Base-by-base conservation (phyloP, 2,329 filamentous ascomycete species). In the Colletotrichum filicis region DNA sequence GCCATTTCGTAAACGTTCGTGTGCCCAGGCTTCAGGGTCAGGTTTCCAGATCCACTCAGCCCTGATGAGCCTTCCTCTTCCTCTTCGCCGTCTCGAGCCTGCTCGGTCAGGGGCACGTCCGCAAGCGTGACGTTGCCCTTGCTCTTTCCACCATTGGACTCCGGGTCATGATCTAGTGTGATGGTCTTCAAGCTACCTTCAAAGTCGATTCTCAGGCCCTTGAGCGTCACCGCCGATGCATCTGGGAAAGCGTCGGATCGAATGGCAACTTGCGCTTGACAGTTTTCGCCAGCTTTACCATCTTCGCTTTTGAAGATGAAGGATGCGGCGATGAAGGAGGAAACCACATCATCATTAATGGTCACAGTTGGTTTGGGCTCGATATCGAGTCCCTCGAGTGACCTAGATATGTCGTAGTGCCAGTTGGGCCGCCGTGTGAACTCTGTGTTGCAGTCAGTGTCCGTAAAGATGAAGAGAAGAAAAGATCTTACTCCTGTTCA, bases 1-100 rank as follows among this genome's bases (percentile, higher is more conserved):
- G 88, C 89, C 77, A 98, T 87, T 76, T 93, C 90, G 74, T 94
- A 92, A 1, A 95, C 89, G 66, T 89, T 91, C 9, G 88, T 93
- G 74, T 93, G 89, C 0, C 91, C 91, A 16, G 95, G 89, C 12
- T 83, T 81, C 56, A 98, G 82, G 0, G 87, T 90, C 67, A 98
- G 82, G 79, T 95, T 87, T 68, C 42, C 69, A 55, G 46, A 73
- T 56, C 63, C 74, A 68, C 52, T 76, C 16, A 75, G 73, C 11
- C 86, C 75, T 8, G 79, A 76, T 3, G 81, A 77, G n/a, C 81
- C 59, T 5, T 79, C 80, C n/a, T 79, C 75, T 46, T 78, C 75
- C 52, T 68, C 71, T 42, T 24, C 46, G 5, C 46, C 65, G 42
- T 26, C 8, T 16, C 28, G 64, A 2, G 49, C 24, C 8, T 67